Evolutionary conservation across 495 filamentous ascomycete species (phyloP).

Genomic region (Penicillium crystallinum): DNA sequence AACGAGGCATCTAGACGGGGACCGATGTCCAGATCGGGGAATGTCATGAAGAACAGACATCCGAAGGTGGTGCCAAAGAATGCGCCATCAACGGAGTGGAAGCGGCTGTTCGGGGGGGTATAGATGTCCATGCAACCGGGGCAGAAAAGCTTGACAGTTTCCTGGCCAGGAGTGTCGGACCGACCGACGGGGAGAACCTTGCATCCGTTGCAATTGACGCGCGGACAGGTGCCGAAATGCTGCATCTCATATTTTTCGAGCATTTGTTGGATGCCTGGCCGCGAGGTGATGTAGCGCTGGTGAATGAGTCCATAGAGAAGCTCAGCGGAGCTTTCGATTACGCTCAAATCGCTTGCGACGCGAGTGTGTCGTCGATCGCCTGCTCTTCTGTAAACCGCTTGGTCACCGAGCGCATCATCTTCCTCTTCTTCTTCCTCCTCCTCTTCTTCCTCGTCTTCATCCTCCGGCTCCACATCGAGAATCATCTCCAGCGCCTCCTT

Average conservation of each 20-base stretch:
- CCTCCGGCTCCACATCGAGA: conserved; percentile 93
- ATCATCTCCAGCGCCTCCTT: conserved; percentile 98
- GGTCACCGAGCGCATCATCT: conserved; percentile 64
- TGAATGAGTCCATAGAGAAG: conserved; percentile 97
- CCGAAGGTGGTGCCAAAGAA: conserved; percentile 98
- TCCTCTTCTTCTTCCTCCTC: conserved; percentile 76
- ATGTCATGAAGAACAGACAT: conserved; percentile 94
- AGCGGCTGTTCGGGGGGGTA: conserved; percentile 92
- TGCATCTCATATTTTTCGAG: conserved; percentile 95
- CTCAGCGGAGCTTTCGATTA: conserved; percentile 95
- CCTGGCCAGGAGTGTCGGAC: conserved; percentile 89
- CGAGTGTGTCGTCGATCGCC: conserved; percentile 75
- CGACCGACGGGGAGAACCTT: conserved; percentile 88
- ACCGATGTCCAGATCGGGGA: conserved; percentile 83
- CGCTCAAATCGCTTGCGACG: conserved; percentile 83
- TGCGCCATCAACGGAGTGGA: conserved; percentile 95
- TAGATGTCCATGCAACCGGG: conserved; percentile 96
- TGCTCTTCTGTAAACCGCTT: conserved; percentile 53
- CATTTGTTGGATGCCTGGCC: conserved; percentile 97
- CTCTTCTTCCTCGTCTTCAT: conserved; percentile 76
- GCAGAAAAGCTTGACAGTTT: conserved; percentile 98
- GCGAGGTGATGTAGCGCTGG: conserved; percentile 96
- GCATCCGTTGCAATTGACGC: conserved; percentile 80
- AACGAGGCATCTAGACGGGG: conserved; percentile 29
- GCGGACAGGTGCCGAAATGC: conserved; percentile 90